Percentiles rank a stretch among this genome's conserved stretches.
phyloP scores from a whole-genome alignment of 305 asterid genomes.

The Fraxinus sp. region DNA sequence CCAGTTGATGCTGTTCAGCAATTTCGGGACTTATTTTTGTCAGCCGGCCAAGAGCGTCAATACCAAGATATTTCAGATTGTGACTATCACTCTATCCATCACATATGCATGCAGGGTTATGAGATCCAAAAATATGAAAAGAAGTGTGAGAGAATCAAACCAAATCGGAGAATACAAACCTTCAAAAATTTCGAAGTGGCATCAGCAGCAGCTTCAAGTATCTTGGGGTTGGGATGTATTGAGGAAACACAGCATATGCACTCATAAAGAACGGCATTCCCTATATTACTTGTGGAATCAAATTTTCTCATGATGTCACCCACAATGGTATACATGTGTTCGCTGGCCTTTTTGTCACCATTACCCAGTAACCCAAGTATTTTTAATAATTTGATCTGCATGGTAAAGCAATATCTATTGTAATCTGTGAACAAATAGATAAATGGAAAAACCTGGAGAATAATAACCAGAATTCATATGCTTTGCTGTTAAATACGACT shows the following conservation, averaged over 20 bases:
- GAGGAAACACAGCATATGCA: constrained; percentile 73
- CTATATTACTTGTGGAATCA: constrained; percentile 83
- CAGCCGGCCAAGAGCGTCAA: constrained; percentile 94
- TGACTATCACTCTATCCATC: constrained; percentile 92
- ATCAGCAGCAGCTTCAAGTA: constrained; percentile 91
- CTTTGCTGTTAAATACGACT: not conserved
- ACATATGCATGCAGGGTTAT: constrained; percentile 22
- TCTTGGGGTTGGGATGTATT: constrained; percentile 83
- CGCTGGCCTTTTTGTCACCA: constrained; percentile 90
- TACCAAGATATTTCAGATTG: constrained; percentile 95
- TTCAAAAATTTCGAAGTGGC: constrained; percentile 84
- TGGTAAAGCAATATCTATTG: constrained; percentile 10
- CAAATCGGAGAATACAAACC: constrained; percentile 45
- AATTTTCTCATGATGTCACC: constrained; percentile 84
- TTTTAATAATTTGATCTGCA: constrained; percentile 91
- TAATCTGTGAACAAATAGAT: constrained; percentile 8
- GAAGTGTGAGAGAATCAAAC: not conserved
- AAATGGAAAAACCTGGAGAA: constrained; percentile 5
- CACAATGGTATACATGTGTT: constrained; percentile 87
- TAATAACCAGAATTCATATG: not conserved
- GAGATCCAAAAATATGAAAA: constrained; percentile 18
- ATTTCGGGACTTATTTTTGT: constrained; percentile 92
- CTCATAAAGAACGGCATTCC: constrained; percentile 80
- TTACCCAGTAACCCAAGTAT: constrained; percentile 76
- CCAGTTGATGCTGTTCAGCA: constrained; percentile 96